These are phyloP conservation scores for Strobilomyces dryophilus DNA, from an alignment of 768 basidiomycete genomes.

Conservation along the genomic window DNA sequence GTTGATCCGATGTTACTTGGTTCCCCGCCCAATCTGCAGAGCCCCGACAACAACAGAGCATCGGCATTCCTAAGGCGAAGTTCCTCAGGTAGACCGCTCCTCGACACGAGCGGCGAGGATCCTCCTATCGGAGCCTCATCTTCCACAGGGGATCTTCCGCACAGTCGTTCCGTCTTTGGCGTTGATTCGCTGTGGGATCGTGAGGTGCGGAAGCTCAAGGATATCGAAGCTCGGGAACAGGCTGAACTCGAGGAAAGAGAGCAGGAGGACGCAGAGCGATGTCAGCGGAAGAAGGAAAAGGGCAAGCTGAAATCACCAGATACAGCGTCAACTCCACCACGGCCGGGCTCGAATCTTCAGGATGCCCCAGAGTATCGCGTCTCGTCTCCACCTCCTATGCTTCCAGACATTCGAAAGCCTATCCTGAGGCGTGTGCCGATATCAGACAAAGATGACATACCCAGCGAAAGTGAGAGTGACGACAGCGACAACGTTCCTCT, in stretches of 20 bases:
- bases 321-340: constrained; percentile 29
- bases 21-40: constrained; percentile 43
- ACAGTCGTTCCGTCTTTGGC: constrained; percentile 82
- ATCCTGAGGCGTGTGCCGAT: constrained; percentile 28
- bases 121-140: constrained; percentile 29
- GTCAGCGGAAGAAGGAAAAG: constrained; percentile 35
- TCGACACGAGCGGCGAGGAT: constrained; percentile 52
- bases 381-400: constrained; percentile 25
- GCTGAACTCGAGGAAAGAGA: constrained; percentile 50
- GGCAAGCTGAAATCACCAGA: constrained; percentile 46
- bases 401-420: constrained; percentile 35
- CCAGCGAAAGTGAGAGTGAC: constrained; percentile 53
- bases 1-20: constrained; percentile 67
- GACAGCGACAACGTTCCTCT: constrained; percentile 30
- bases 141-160: constrained; percentile 33
- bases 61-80: constrained; percentile 42
- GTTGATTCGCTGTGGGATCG: constrained; percentile 91
- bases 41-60: constrained; percentile 42
- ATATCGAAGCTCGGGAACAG: constrained; percentile 69
- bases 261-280: constrained; percentile 40
- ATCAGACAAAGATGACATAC: constrained; percentile 36
- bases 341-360: constrained; percentile 34
- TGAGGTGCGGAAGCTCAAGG: constrained; percentile 75
- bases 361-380: constrained; percentile 16
- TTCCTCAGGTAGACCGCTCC: constrained; percentile 61